Evolutionary conservation across 768 basidiomycete species (phyloP).

Genomic region (Pleurotus platypus): DNA sequence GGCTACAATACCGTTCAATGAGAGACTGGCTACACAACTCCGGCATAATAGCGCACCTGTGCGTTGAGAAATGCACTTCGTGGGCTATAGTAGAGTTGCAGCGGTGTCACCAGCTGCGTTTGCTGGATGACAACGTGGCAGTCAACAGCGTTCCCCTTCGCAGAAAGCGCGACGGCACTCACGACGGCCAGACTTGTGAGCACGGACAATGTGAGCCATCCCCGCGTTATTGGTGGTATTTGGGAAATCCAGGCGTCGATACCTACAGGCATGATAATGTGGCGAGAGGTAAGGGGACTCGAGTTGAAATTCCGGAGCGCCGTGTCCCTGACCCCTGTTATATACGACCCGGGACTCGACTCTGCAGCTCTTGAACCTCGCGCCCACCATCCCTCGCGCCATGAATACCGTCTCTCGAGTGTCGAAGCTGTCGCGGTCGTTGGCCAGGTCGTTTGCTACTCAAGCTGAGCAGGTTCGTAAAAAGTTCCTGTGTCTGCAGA

Average conservation of each 20-base stretch:
- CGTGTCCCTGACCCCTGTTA: conserved; percentile 6
- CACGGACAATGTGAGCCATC: conserved; percentile 80
- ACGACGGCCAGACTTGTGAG: conserved; percentile 85
- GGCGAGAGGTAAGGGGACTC: conserved; percentile 4
- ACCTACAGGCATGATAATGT: conserved; percentile 64
- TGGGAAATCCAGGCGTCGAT: conserved; percentile 90
- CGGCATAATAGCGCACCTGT: conserved; percentile 49
- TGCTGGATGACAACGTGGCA: conserved; percentile 49
- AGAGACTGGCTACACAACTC: too few relatives aligned
- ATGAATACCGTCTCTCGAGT: conserved; percentile 1
- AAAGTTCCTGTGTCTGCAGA: not conserved
- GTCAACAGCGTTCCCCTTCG: not conserved
- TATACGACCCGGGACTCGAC: not conserved
- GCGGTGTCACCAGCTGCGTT: conserved; percentile 85
- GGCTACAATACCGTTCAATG: conserved; percentile 38
- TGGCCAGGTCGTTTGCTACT: conserved; percentile 4
- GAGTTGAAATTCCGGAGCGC: not conserved
- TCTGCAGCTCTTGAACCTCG: not conserved
- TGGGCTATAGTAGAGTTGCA: conserved; percentile 92
- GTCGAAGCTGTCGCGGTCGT: not conserved
- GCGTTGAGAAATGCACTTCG: conserved; percentile 78
- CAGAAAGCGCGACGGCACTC: conserved; percentile 27
- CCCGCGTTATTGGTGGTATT: conserved; percentile 87
- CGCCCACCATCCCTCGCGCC: not conserved
- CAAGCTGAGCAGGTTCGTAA: conserved; percentile 3